Evolutionary conservation across 2,329 filamentous ascomycete species (phyloP).

Genomic region (Pseudovirgaria hyperparasitica): DNA sequence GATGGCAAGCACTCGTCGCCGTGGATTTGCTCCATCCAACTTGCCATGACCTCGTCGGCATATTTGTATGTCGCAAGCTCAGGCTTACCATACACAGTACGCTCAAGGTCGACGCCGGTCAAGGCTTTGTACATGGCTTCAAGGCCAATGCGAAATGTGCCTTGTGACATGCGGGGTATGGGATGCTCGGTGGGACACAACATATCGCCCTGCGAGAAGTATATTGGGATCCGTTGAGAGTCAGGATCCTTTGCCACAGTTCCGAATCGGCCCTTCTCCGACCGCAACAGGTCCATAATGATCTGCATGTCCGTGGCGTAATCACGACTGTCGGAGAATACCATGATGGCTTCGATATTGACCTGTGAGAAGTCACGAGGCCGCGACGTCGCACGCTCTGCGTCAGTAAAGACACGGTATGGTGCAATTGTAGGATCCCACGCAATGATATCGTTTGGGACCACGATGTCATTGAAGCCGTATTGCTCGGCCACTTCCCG

Average conservation of each 20-base stretch:
- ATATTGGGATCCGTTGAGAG: slow-evolving; percentile 57
- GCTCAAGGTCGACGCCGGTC: slow-evolving; percentile 58
- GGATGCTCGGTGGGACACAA: slow-evolving; percentile 49
- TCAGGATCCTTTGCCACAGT: slow-evolving; percentile 55
- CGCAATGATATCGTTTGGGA: slow-evolving; percentile 61
- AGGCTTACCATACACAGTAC: slow-evolving; percentile 65
- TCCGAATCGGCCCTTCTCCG: slow-evolving; percentile 52
- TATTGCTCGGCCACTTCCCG: slow-evolving; percentile 61
- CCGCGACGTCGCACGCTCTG: slow-evolving; percentile 53
- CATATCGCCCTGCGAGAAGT: slow-evolving; percentile 55
- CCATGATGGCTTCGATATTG: slow-evolving; percentile 62
- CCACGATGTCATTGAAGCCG: slow-evolving; percentile 60
- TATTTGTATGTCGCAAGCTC: slow-evolving; percentile 68
- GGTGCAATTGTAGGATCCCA: slow-evolving; percentile 58
- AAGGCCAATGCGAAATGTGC: slow-evolving; percentile 61
- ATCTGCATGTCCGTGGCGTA: slow-evolving; percentile 66
- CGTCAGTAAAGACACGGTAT: slow-evolving; percentile 53
- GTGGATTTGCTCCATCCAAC: slow-evolving; percentile 67
- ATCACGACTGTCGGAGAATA: slow-evolving; percentile 62
- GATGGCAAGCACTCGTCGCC: slow-evolving; percentile 54
- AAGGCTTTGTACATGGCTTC: slow-evolving; percentile 62
- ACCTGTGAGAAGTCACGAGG: slow-evolving; percentile 60
- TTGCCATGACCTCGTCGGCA: slow-evolving; percentile 58
- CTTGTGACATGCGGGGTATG: slow-evolving; percentile 57
- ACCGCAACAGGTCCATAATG: slow-evolving; percentile 59